Conservation (phyloP, 2,329 filamentous ascomycete genomes). For the Xylariaceae sp. region DNA sequence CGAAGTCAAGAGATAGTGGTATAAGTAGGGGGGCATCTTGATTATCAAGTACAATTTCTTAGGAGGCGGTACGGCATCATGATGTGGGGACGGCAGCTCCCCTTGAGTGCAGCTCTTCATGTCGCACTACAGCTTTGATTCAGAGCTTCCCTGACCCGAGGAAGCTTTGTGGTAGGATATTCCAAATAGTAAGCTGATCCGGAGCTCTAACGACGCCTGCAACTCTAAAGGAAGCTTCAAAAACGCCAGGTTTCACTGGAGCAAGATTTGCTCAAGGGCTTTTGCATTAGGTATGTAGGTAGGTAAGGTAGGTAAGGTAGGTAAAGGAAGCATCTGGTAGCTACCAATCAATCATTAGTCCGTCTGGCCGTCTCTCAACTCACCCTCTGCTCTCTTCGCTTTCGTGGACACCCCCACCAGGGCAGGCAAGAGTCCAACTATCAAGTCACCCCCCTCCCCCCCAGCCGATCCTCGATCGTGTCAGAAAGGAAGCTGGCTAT, state of each 20-base stretch:
- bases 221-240: constrained; percentile 23
- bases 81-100: constrained; percentile 13
- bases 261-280: constrained; percentile 13
- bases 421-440: constrained; percentile 23
- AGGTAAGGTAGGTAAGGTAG: constrained; percentile 4
- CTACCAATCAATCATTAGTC: constrained; percentile 8
- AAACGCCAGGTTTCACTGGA: neutral
- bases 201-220: constrained; percentile 27
- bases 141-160: constrained; percentile 4
- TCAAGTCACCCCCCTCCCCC: constrained; percentile 26
- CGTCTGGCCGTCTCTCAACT: constrained; percentile 3
- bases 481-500: constrained; percentile 40
- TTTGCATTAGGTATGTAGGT: neutral
- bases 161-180: constrained; percentile 28
- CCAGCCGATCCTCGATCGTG: constrained; percentile 39
- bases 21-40: neutral
- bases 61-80: constrained; percentile 10
- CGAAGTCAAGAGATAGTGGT: neutral
- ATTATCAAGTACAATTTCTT: neutral
- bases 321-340: neutral
- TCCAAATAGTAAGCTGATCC: constrained; percentile 25
- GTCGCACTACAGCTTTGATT: constrained; percentile 22
- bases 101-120: constrained; percentile 14
- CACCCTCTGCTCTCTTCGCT: constrained; percentile 6
- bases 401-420: constrained; percentile 14